Percentiles rank a stretch among this genome's conserved stretches.
Evolutionary conservation across 2,329 filamentous ascomycete genomes (phyloP).

Genomic region (Diaporthe longicolla): DNA sequence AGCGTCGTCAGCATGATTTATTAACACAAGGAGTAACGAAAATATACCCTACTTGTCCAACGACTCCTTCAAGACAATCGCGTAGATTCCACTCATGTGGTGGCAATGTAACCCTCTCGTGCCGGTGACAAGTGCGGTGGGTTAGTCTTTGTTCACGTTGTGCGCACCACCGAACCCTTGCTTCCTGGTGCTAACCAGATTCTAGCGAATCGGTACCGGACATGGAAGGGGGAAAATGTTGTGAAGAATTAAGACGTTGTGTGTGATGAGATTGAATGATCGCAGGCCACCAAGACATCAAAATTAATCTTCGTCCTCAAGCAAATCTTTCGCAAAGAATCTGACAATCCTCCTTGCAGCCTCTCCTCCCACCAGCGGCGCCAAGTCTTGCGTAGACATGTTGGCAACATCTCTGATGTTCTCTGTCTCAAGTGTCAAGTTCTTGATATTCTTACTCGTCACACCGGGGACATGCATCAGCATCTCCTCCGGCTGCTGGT

Average conservation of each 20-base stretch:
- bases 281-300: neutral
- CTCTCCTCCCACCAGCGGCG: conserved; percentile 81
- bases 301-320: conserved; percentile 62
- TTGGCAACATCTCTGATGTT: conserved; percentile 89
- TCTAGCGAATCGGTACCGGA: neutral
- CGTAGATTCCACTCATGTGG: neutral
- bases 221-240: neutral
- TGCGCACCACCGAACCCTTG: neutral
- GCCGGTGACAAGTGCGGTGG: neutral
- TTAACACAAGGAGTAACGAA: neutral
- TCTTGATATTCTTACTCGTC: conserved; percentile 81
- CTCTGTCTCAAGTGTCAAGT: conserved; percentile 78
- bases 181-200: neutral
- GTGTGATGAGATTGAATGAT: too few species aligned
- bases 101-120: neutral
- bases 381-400: conserved; percentile 81
- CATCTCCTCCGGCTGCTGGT: conserved; percentile 92
- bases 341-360: conserved; percentile 80
- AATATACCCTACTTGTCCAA: conserved; percentile 16
- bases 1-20: conserved; percentile 1
- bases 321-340: conserved; percentile 81
- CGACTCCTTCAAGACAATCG: neutral
- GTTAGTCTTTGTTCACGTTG: neutral
- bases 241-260: neutral
- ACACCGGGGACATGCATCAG: conserved; percentile 87